Evolutionary conservation across 371 early-diverging fungal species (phyloP).

Genomic region (Mortierella sp.): DNA sequence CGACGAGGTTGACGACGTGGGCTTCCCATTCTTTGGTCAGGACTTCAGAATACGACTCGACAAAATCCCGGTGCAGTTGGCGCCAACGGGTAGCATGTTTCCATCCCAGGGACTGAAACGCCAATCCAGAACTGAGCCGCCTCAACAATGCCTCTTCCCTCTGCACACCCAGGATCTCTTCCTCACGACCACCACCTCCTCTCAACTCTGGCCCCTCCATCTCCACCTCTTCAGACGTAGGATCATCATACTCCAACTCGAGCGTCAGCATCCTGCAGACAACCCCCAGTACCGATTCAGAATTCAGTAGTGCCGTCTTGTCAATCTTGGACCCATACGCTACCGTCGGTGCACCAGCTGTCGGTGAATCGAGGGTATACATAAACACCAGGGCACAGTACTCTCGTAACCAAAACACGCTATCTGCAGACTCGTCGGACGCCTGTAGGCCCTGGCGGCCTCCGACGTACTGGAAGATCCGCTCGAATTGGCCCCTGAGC

Average conservation of each 20-base stretch:
- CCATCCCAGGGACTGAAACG: constrained; percentile 41
- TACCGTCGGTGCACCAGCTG: neutral
- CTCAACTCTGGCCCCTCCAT: neutral
- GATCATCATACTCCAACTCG: constrained; percentile 38
- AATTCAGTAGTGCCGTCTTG: constrained; percentile 18
- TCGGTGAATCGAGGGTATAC: constrained; percentile 14
- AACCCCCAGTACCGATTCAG: constrained; percentile 32
- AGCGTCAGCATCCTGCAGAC: constrained; percentile 48
- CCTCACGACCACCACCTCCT: neutral
- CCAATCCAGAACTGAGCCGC: constrained; percentile 44
- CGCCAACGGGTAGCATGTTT: constrained; percentile 28
- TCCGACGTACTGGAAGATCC: constrained; percentile 40
- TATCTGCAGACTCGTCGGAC: constrained; percentile 19
- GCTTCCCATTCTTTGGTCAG: constrained; percentile 26
- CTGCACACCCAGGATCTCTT: neutral
- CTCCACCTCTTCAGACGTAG: neutral
- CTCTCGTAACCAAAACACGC: constrained; percentile 43
- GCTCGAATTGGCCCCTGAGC: constrained; percentile 24
- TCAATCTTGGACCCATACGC: constrained; percentile 15
- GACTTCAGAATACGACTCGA: constrained; percentile 4
- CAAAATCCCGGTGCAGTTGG: constrained; percentile 13
- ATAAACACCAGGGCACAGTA: constrained; percentile 36
- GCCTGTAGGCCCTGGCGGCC: constrained; percentile 22
- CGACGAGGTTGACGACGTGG: constrained; percentile 14
- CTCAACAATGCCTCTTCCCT: constrained; percentile 27